Conservation (phyloP, 148 eudicot genomes). For the Cornus florida region DNA sequence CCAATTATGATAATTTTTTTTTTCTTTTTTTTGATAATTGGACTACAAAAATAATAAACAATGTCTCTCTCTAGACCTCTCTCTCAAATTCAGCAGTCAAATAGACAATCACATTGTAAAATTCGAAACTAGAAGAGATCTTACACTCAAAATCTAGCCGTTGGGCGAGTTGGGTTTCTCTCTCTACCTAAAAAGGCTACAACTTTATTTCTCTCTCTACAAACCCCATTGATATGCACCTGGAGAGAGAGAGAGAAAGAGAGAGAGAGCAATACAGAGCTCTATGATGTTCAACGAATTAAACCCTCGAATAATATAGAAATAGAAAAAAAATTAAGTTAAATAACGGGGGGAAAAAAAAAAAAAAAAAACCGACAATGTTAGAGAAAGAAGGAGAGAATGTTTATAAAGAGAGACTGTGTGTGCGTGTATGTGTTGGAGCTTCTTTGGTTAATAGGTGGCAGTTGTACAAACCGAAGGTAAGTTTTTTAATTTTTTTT, state of each 20-base stretch:
- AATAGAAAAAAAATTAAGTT: background rate
- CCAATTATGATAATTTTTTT: too few species aligned
- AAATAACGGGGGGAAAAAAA: background rate
- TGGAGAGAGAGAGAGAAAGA: too few species aligned
- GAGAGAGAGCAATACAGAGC: background rate
- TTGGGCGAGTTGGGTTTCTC: background rate
- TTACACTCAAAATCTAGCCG: background rate
- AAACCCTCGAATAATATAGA: background rate
- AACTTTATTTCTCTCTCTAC: background rate
- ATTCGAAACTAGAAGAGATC: background rate
- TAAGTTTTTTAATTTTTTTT: conserved; percentile 14
- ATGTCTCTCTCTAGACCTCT: background rate
- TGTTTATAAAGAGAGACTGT: too few species aligned
- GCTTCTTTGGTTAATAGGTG: conserved; percentile 23
- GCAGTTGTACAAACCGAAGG: conserved; percentile 21
- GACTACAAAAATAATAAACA: background rate
- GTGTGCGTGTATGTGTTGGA: conserved; percentile 11
- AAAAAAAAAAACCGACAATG: background rate
- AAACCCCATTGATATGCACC: background rate
- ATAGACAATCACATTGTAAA: background rate
- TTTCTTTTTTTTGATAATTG: too few species aligned
- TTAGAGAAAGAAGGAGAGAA: too few species aligned
- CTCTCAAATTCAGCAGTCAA: background rate
- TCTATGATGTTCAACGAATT: background rate
- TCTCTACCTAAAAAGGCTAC: background rate